Evolutionary conservation across 257 asterid genomes (phyloP), one percentile per base, ranked within the genome.

Genomic region (Rauvolfia tetraphylla): DNA sequence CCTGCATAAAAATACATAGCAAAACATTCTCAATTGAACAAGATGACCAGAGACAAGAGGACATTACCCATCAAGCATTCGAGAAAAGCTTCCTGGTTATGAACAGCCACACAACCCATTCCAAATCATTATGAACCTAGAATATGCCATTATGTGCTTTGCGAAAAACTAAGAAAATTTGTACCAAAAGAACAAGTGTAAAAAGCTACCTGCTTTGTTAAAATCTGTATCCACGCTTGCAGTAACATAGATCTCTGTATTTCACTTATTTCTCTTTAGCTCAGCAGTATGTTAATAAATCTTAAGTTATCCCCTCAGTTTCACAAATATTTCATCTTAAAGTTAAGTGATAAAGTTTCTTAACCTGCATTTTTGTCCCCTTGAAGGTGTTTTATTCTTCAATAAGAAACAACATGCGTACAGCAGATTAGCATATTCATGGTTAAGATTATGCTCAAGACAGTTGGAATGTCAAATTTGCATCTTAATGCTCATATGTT

Each of bases 1-100:
- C 99, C 98, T 91, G 83, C 68, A 66, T 72, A 59, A 75, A 39
- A 39, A 62, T 14, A 25, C 27, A 69, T 9, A 31, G 72, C 38
- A 79, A 63, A 62, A 59, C 58, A 38, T 48, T 14, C 34, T 22
- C 53, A 74, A 49, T 59, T 20, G 27, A 62, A 23, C 48, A 69
- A 38, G 1, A 34, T 56, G 3, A 17, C 34, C 34, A 22, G 5
- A 73, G 39, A 53, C 27, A n/a, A n/a, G 34, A 34, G 10, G 36
- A 7, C 12, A n/a, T 17, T 42, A 15, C 8, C 1, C 14, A 10
- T 15, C 41, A 33, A 14, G 25, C 38, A 5, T 38, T 25, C 27
- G 29, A 68, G 22, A 68, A 44, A 29, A 63, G 44, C 42, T 39
- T 65, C 44, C 23, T 15, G 48, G 33, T 20, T 62, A 29, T 42